Percentiles rank a stretch among this genome's conserved stretches.
Conservation (phyloP, 1,284 basidiomycete genomes). For the Serendipita sp. region DNA sequence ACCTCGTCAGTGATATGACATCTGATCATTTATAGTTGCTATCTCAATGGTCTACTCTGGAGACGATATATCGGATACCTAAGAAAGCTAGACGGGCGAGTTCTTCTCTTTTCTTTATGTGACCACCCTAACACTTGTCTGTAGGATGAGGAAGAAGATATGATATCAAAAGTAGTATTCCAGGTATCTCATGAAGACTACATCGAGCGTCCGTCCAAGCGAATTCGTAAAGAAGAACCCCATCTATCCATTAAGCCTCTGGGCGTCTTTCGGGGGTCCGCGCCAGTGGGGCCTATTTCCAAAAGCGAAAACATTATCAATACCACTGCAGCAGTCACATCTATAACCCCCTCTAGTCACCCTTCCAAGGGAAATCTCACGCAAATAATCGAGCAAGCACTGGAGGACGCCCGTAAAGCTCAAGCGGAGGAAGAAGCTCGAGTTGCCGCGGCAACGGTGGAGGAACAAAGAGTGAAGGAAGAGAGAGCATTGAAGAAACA, state of each 20-base stretch:
- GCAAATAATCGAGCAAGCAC: conserved; percentile 17
- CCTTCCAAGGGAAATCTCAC: conserved; percentile 5
- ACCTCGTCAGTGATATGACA: not conserved
- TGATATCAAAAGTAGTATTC: not conserved
- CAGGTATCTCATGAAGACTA: conserved; percentile 13
- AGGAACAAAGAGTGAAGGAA: conserved; percentile 14
- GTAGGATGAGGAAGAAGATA: conserved; percentile 18
- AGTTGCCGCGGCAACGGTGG: conserved; percentile 21
- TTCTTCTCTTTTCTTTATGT: conserved; percentile 11
- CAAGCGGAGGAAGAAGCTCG: conserved; percentile 24
- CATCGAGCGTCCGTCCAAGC: conserved; percentile 23
- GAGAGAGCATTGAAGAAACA: conserved; percentile 18
- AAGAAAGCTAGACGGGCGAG: conserved; percentile 41
- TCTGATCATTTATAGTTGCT: conserved; percentile 36
- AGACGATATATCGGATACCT: conserved; percentile 74
- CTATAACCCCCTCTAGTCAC: conserved; percentile 2
- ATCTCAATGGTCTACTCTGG: conserved; percentile 60
- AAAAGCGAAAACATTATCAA: conserved; percentile 16
- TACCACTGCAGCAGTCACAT: not conserved
- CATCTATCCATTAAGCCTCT: conserved; percentile 18
- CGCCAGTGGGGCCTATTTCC: conserved; percentile 11
- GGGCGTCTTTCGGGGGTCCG: conserved; percentile 12
- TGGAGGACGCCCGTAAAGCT: conserved; percentile 29
- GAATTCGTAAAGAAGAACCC: conserved; percentile 17
- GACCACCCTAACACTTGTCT: not conserved